Base-by-base conservation (phyloP, 208 protist genomes). In the Crithidia mellificae region DNA sequence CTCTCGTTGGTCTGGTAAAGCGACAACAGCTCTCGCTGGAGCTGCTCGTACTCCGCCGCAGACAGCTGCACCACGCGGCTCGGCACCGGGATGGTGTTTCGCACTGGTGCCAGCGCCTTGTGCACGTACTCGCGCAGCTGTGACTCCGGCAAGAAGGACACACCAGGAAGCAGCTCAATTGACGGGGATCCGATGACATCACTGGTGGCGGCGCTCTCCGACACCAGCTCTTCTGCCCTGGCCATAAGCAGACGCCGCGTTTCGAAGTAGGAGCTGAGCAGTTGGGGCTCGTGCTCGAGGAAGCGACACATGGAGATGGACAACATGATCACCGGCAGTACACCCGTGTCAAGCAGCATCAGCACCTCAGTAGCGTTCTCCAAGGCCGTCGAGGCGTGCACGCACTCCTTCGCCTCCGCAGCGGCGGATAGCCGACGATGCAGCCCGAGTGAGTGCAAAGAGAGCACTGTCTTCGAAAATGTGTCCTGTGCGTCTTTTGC, bases 1-100 rank as follows among this genome's bases (percentile, higher is more conserved):
- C 36, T 65, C 6, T 63, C 52, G 47, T 81, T 81, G 12, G 61
- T 59, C 4, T 81, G 29, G 44, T 81, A 77, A n/a, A 81, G 64
- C 22, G 41, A 57, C 11, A 81, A 49, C 22, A 81, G 63, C 52
- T 81, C 76, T 29, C n/a, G 63, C 30, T 72, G 63, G 25, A 64
- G 64, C n/a, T 50, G 59, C 43, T 64, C 54, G 39, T 74, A 74
- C 30, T 68, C 61, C 12, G 41, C 69, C 6, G 39, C 53, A 0
- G 69, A 59, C 68, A 74, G 52, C 41, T 24, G 57, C 58, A 74
- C 59, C 32, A 38, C 59, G 22, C 51, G 51, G 25, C 20, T 17
- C 19, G 59, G 17, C 30, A 38, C 22, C n/a, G 51, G 14, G 7
- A 36, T 4, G 6, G 51, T 3, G 22, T 2, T 14, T 50, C 19